Evolutionary conservation across 108 stramenopile genomes (phyloP).

Genomic region (Cafeteria roenbergensis): DNA sequence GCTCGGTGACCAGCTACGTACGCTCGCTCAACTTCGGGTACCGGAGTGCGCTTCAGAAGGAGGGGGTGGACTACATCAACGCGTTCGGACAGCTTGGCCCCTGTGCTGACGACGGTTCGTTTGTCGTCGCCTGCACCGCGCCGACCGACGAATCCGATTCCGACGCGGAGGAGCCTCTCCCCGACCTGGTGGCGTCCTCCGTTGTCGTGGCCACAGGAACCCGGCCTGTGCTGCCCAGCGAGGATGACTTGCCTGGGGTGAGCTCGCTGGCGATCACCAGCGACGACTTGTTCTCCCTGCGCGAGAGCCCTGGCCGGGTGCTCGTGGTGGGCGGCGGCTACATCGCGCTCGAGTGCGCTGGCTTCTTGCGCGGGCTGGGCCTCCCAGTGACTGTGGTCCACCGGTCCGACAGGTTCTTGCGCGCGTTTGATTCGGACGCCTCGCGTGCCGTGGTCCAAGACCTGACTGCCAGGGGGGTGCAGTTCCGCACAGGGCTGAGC

Average conservation of each 20-base stretch:
- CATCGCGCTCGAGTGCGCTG: conserved; percentile 47
- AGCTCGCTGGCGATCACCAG: conserved; percentile 33
- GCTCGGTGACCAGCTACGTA: conserved; percentile 34
- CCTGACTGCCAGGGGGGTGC: conserved; percentile 67
- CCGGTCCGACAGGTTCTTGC: conserved; percentile 27
- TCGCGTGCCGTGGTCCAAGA: conserved; percentile 61
- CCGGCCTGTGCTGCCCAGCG: conserved; percentile 57
- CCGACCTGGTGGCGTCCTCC: conserved; percentile 38
- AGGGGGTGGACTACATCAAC: conserved; percentile 26
- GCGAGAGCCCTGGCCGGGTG: conserved; percentile 29
- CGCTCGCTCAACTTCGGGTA: conserved; percentile 42
- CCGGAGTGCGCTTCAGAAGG: conserved; percentile 17
- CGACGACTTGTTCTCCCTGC: conserved; percentile 43
- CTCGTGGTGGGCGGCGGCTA: conserved; percentile 45
- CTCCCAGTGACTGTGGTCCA: conserved; percentile 34
- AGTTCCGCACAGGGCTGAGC: conserved; percentile 56
- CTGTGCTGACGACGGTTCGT: conserved; percentile 8
- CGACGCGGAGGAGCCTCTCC: too few species aligned
- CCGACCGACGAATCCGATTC: background rate
- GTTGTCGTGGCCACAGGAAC: conserved; percentile 82
- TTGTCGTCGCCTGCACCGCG: background rate
- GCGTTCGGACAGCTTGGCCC: conserved; percentile 30
- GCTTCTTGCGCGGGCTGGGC: conserved; percentile 36
- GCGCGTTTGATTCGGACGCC: conserved; percentile 81
- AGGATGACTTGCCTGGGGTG: conserved; percentile 29